Evolutionary conservation across 768 basidiomycete species (phyloP).

Genomic region (Hortiboletus campestris): DNA sequence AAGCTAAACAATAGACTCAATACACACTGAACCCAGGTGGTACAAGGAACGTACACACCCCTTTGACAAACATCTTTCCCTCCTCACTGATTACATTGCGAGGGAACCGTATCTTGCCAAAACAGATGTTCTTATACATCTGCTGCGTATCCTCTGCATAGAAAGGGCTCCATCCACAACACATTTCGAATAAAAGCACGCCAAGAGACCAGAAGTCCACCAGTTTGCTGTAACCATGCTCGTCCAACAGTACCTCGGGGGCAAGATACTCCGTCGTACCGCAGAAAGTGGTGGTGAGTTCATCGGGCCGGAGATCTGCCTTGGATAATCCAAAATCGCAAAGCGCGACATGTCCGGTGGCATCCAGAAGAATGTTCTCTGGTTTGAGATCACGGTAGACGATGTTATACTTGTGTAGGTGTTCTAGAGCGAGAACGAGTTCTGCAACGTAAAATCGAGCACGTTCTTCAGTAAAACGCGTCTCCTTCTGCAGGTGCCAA

Average conservation of each 20-base stretch:
- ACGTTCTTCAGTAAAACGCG: slow-evolving; percentile 87
- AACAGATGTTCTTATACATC: slow-evolving; percentile 99
- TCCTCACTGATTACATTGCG: slow-evolving; percentile 96
- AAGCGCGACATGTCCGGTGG: slow-evolving; percentile 96
- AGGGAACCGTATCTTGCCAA: slow-evolving; percentile 98
- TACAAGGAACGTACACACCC: slow-evolving; percentile 54
- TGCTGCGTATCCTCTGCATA: slow-evolving; percentile 99
- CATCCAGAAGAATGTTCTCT: slow-evolving; percentile 97
- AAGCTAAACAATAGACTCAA: slow-evolving; percentile 52
- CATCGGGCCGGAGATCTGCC: slow-evolving; percentile 87
- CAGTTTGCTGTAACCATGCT: slow-evolving; percentile 96
- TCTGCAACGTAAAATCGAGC: slow-evolving; percentile 97
- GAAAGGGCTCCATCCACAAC: slow-evolving; percentile 99
- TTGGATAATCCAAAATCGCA: slow-evolving; percentile 99
- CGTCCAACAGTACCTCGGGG: slow-evolving; percentile 96
- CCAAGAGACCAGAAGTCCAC: slow-evolving; percentile 99
- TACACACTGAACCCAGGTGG: slow-evolving; percentile 9
- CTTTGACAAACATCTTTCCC: slow-evolving; percentile 98
- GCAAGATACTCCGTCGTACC: slow-evolving; percentile 99
- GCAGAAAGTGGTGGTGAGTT: slow-evolving; percentile 98
- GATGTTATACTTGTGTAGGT: slow-evolving; percentile 96
- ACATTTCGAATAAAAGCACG: slow-evolving; percentile 98
- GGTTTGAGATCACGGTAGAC: slow-evolving; percentile 96
- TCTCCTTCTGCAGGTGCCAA: slow-evolving; percentile 97
- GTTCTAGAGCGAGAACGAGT: slow-evolving; percentile 90